Percentiles rank a stretch among this genome's conserved stretches.
These are phyloP conservation scores for Agrostemma githago DNA, from an alignment of 148 eudicot genomes.

Conservation along the genomic window DNA sequence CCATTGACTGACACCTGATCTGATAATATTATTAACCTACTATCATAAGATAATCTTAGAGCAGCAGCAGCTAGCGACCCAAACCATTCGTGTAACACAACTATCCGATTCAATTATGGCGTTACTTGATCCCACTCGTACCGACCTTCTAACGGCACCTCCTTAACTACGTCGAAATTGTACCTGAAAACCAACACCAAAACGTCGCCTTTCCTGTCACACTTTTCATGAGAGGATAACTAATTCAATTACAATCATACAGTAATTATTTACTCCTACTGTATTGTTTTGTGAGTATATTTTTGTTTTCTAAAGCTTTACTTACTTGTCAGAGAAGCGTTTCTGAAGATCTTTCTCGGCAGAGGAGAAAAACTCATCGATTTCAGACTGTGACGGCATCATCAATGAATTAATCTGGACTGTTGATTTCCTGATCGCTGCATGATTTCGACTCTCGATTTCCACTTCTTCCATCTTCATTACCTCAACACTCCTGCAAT, in stretches of 20 bases:
- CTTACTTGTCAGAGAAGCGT: slow-evolving; percentile 67
- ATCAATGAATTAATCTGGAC: slow-evolving; percentile 17
- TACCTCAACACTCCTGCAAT: not conserved
- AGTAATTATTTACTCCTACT: too few relatives aligned
- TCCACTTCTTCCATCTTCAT: slow-evolving; percentile 2
- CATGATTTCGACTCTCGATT: slow-evolving; percentile 15
- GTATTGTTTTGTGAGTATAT: not conserved
- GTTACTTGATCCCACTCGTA: slow-evolving; percentile 69
- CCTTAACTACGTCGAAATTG: slow-evolving; percentile 71
- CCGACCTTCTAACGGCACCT: slow-evolving; percentile 74
- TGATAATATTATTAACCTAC: not conserved
- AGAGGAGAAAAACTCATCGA: slow-evolving; percentile 68
- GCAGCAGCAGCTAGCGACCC: too few relatives aligned
- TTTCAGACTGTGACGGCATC: slow-evolving; percentile 67
- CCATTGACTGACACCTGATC: not conserved
- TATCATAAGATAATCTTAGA: too few relatives aligned
- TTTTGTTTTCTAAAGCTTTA: not conserved
- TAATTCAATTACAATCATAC: not conserved
- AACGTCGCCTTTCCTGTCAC: not conserved
- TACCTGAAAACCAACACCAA: slow-evolving; percentile 45
- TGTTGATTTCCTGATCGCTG: slow-evolving; percentile 20
- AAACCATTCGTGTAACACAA: not conserved
- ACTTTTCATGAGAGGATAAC: not conserved
- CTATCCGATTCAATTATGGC: slow-evolving; percentile 31
- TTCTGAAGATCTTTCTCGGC: slow-evolving; percentile 68